Evolutionary conservation across 208 protist species (phyloP).

Genomic region (Porcisia deanei): DNA sequence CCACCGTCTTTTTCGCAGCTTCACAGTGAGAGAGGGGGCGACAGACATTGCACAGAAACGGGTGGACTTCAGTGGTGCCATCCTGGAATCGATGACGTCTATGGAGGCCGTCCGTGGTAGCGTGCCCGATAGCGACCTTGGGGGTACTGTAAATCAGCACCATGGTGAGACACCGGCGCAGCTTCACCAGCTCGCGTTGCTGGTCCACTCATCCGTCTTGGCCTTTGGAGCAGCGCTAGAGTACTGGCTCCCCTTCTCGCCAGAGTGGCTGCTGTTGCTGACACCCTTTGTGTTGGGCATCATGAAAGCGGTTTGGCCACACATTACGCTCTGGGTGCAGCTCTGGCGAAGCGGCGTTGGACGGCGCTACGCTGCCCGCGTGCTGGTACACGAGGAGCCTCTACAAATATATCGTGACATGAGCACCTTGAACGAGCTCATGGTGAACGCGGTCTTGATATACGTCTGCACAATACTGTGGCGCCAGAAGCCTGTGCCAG

Average conservation of each 20-base stretch:
- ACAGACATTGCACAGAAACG: not conserved
- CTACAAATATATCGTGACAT: slow-evolving; percentile 19
- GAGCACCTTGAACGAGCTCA: slow-evolving; percentile 48
- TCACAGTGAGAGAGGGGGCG: not conserved
- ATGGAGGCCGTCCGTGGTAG: not conserved
- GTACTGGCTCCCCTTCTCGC: slow-evolving; percentile 23
- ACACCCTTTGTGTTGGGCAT: slow-evolving; percentile 30
- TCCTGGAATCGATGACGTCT: not conserved
- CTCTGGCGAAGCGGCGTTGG: slow-evolving; percentile 9
- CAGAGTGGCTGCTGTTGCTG: slow-evolving; percentile 31
- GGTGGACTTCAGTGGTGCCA: not conserved
- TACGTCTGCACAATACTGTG: slow-evolving; percentile 53
- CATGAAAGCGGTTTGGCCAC: slow-evolving; percentile 28
- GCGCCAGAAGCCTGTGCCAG: slow-evolving; percentile 29
- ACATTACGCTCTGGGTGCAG: not conserved
- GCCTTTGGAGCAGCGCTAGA: slow-evolving; percentile 6
- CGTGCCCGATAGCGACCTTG: not conserved
- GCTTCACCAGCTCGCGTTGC: slow-evolving; percentile 9
- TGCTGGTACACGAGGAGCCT: slow-evolving; percentile 31
- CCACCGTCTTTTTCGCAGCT: not conserved
- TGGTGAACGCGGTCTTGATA: slow-evolving; percentile 73
- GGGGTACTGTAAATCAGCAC: not conserved
- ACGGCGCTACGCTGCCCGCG: slow-evolving; percentile 5
- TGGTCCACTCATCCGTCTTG: slow-evolving; percentile 10
- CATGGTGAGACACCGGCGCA: not conserved